Percentiles rank a stretch among this genome's conserved stretches.
phyloP scores from a whole-genome alignment of 176 grass and related monocot species.

The Phoenix dactylifera region DNA sequence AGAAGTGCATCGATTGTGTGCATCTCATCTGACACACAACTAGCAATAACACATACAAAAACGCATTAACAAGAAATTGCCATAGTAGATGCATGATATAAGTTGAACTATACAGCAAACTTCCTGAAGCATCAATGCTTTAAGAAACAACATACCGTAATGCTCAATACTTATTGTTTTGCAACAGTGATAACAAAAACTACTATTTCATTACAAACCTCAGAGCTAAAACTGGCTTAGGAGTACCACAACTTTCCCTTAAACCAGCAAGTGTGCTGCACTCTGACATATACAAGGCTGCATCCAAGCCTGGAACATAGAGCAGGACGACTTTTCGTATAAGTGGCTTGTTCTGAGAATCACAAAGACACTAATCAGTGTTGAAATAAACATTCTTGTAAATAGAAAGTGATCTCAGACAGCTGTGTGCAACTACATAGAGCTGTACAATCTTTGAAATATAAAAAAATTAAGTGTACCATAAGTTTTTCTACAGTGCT shows the following conservation, averaged over 20 bases:
- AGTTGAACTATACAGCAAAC: not conserved
- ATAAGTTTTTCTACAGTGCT: too few species aligned
- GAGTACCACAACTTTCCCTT: constrained; percentile 69
- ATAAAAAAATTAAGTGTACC: too few species aligned
- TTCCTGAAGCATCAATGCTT: constrained; percentile 2
- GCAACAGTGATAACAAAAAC: constrained; percentile 5
- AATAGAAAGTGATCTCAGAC: too few species aligned
- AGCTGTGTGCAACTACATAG: too few species aligned
- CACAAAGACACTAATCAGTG: constrained; percentile 5
- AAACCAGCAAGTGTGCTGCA: constrained; percentile 50
- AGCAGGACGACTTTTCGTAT: constrained; percentile 76
- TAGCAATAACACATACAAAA: constrained; percentile 29
- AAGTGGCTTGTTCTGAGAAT: constrained; percentile 86
- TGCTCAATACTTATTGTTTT: not conserved
- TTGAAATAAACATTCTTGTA: not conserved
- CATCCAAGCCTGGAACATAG: constrained; percentile 91
- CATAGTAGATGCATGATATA: not conserved
- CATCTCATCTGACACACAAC: constrained; percentile 70
- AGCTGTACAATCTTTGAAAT: too few species aligned
- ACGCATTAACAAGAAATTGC: constrained; percentile 3
- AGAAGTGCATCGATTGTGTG: constrained; percentile 87
- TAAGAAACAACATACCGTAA: constrained; percentile 1
- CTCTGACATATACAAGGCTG: constrained; percentile 74
- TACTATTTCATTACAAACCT: constrained; percentile 37
- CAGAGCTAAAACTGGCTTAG: constrained; percentile 86